Conservation (phyloP, 768 basidiomycete genomes). For the Cystobasidium onofrii region DNA sequence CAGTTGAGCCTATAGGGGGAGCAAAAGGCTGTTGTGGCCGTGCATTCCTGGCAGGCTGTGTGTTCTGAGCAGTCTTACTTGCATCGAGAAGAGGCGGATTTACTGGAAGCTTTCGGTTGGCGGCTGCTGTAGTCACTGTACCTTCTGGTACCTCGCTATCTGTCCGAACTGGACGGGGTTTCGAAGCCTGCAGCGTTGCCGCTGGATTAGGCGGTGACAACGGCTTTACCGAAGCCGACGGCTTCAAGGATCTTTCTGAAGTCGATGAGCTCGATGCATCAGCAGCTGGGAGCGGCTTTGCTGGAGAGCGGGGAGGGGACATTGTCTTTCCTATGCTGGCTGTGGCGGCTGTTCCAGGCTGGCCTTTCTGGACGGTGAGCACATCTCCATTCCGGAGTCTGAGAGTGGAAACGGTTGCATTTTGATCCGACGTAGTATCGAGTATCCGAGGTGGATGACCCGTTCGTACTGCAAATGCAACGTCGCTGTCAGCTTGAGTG, state of each 20-base stretch:
- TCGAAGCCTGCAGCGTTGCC: not conserved
- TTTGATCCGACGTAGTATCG: not conserved
- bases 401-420: not conserved
- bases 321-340: not conserved
- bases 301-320: not conserved
- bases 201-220: not conserved
- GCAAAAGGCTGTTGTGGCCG: constrained; percentile 19
- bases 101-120: not conserved
- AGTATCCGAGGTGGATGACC: constrained; percentile 12
- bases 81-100: not conserved
- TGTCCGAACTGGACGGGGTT: not conserved
- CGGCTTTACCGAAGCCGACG: not conserved
- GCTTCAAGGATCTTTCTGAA: not conserved
- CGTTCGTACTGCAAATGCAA: not conserved
- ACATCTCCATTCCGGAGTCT: constrained; percentile 12
- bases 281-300: not conserved
- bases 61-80: not conserved
- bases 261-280: not conserved
- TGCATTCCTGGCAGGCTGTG: constrained; percentile 7
- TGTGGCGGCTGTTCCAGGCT: not conserved
- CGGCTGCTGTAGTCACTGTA: not conserved
- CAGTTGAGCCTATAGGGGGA: not conserved
- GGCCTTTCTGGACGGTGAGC: constrained; percentile 14
- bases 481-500: not conserved
- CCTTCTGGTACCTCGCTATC: not conserved